Evolutionary conservation across 2,329 filamentous ascomycete genomes (phyloP).

Genomic region (Talaromyces sp.): DNA sequence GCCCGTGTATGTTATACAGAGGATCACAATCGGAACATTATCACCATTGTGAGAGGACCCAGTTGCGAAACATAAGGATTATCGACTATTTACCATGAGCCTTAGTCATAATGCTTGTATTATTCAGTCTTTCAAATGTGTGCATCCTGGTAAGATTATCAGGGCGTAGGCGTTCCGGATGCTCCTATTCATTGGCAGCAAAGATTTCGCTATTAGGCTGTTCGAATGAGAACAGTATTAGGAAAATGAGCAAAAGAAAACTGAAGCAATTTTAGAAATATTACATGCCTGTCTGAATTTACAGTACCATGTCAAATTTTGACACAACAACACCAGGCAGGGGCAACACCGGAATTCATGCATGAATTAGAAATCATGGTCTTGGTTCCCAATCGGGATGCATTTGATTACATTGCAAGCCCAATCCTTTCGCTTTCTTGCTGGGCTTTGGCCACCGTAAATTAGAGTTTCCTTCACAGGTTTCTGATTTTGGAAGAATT

Average conservation of each 20-base stretch:
- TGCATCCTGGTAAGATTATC: no score
- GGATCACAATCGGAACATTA: background rate
- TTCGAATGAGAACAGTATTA: background rate
- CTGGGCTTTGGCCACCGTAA: background rate
- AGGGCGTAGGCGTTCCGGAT: background rate
- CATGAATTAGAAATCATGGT: no score
- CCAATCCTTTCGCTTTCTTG: background rate
- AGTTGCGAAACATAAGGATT: background rate
- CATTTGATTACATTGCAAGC: background rate
- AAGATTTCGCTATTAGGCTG: background rate
- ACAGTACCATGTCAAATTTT: no score
- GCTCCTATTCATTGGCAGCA: background rate
- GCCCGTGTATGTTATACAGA: background rate
- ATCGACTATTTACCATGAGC: background rate
- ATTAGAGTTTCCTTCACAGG: background rate
- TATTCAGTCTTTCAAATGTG: background rate
- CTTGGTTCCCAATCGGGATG: no score
- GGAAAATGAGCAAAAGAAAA: no score
- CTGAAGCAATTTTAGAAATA: no score
- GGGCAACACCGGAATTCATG: no score
- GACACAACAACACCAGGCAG: background rate
- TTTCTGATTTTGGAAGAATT: background rate
- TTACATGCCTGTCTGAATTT: no score
- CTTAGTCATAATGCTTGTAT: background rate
- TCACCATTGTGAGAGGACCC: background rate